phyloP scores from a whole-genome alignment of 1,284 basidiomycete species.

The Coniferiporia sulphurascens region DNA sequence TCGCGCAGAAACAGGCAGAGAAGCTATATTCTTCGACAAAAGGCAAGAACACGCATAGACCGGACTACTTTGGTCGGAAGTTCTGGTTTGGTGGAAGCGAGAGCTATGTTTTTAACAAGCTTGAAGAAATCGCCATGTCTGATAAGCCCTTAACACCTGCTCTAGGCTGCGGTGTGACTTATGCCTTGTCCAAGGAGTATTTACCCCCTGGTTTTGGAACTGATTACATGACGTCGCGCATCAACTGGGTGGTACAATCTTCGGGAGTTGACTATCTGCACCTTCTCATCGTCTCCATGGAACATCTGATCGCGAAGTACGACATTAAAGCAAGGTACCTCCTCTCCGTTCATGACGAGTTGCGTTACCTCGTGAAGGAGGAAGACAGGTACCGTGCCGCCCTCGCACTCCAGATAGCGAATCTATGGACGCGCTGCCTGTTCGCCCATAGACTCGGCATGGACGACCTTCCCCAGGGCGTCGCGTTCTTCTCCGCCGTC shows the following conservation, averaged over 20 bases:
- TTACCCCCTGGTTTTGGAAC: slow-evolving; percentile 74
- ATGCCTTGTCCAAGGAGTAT: slow-evolving; percentile 86
- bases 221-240: slow-evolving; percentile 93
- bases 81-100: slow-evolving; percentile 99
- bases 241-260: slow-evolving; percentile 99
- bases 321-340: slow-evolving; percentile 90
- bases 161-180: slow-evolving; percentile 90
- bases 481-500: slow-evolving; percentile 96
- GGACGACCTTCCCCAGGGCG: slow-evolving; percentile 91
- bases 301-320: slow-evolving; percentile 80
- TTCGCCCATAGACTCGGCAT: slow-evolving; percentile 94
- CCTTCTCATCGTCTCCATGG: slow-evolving; percentile 93
- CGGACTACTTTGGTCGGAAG: slow-evolving; percentile 67
- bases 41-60: slow-evolving; percentile 77
- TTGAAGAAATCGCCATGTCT: slow-evolving; percentile 91
- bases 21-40: slow-evolving; percentile 93
- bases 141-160: slow-evolving; percentile 89
- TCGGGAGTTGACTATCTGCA: slow-evolving; percentile 98
- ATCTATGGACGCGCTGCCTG: slow-evolving; percentile 91
- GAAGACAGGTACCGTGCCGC: slow-evolving; percentile 85
- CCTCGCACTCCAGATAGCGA: slow-evolving; percentile 93
- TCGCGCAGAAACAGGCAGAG: slow-evolving; percentile 79
- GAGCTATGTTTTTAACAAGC: slow-evolving; percentile 98
- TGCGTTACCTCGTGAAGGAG: slow-evolving; percentile 89
- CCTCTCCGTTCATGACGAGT: slow-evolving; percentile 96